A percentile compares a stretch with the other conserved stretches of the same genome.
phyloP scores from a whole-genome alignment of 1,284 basidiomycete species.

The Leccinum variabile region DNA sequence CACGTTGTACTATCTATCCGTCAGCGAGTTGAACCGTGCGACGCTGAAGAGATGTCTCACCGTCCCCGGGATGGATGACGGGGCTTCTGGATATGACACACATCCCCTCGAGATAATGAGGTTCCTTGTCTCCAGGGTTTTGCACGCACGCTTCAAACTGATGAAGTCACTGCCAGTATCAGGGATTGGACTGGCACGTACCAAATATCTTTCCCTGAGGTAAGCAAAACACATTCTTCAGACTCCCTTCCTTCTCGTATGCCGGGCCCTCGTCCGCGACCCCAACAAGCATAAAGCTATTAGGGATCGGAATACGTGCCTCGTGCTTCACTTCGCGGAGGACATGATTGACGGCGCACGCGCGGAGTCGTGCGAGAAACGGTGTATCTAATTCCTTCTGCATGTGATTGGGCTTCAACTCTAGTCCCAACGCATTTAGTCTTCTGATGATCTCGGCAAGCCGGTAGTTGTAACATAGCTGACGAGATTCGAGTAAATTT shows the following conservation, averaged over 20 bases:
- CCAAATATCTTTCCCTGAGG: conserved; percentile 61
- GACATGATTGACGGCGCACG: conserved; percentile 59
- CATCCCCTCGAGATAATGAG: conserved; percentile 52
- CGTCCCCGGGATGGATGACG: conserved; percentile 70
- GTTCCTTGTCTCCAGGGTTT: conserved; percentile 43
- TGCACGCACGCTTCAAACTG: conserved; percentile 58
- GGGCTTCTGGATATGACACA: conserved; percentile 68
- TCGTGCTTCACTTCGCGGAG: conserved; percentile 70
- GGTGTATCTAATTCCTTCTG: conserved; percentile 47
- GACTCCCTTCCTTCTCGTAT: conserved; percentile 46
- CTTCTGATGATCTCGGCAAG: conserved; percentile 50
- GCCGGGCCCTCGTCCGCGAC: conserved; percentile 76
- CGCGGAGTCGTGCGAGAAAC: conserved; percentile 57
- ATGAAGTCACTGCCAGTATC: conserved; percentile 17
- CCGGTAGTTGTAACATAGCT: conserved; percentile 52
- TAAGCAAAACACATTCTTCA: conserved; percentile 53
- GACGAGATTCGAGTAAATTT: conserved; percentile 47
- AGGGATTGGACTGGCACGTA: conserved; percentile 30
- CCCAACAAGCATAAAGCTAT: conserved; percentile 68
- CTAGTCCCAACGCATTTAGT: conserved; percentile 49
- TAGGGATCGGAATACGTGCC: conserved; percentile 68
- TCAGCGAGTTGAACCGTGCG: conserved; percentile 5
- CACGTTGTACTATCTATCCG: conserved; percentile 56
- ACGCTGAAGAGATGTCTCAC: conserved; percentile 36
- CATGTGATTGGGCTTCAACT: conserved; percentile 41